phyloP scores from a whole-genome alignment of 805 yeast species.

The Wickerhamomyces rabaulensis region DNA sequence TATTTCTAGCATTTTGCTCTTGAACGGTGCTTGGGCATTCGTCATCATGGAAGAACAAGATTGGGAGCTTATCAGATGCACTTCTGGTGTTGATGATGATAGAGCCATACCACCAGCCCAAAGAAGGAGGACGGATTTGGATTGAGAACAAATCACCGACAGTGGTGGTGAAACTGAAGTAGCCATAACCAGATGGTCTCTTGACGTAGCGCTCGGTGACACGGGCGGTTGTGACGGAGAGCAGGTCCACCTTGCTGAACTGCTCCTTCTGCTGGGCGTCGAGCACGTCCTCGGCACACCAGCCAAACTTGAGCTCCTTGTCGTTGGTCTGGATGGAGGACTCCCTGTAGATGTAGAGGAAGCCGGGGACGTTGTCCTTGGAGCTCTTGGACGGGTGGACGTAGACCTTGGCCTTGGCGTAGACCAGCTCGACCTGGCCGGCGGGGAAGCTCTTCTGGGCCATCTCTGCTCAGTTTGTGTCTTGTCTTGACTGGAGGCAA shows the following conservation, averaged over 20 bases:
- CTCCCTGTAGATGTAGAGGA: constrained; percentile 58
- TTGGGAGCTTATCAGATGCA: constrained; percentile 65
- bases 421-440: constrained; percentile 26
- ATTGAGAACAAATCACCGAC: constrained; percentile 64
- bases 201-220: constrained; percentile 31
- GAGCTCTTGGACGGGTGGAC: constrained; percentile 76
- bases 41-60: constrained; percentile 88
- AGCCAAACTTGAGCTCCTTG: constrained; percentile 54
- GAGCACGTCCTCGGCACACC: constrained; percentile 56
- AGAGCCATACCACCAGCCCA: constrained; percentile 92
- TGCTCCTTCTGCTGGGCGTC: constrained; percentile 40
- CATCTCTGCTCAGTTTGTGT: no score
- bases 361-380: constrained; percentile 78
- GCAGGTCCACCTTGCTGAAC: constrained; percentile 47
- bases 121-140: constrained; percentile 77
- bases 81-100: constrained; percentile 61
- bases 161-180: constrained; percentile 66
- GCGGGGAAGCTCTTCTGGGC: constrained; percentile 4
- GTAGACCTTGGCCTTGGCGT: constrained; percentile 65
- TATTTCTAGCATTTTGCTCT: constrained; percentile 54
- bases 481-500: no score
- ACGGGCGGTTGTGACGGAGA: neutral
- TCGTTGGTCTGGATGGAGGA: constrained; percentile 38
- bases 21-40: constrained; percentile 70
- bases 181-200: constrained; percentile 42